Conservation (phyloP, 208 protist genomes). For the Leishmania gerbilli region DNA sequence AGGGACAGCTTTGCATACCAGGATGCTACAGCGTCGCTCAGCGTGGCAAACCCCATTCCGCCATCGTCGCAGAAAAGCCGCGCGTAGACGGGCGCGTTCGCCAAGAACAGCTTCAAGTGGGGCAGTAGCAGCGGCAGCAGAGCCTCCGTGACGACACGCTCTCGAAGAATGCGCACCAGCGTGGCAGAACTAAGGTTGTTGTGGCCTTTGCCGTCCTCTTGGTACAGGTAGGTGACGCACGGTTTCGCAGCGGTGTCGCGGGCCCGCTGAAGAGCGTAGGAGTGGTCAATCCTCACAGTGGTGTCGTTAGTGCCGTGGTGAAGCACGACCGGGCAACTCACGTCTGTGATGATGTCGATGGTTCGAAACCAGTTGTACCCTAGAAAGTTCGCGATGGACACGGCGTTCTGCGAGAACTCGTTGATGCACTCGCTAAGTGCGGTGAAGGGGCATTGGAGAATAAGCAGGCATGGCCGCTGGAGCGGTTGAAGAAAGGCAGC, state of each 20-base stretch:
- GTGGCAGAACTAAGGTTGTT: constrained; percentile 70
- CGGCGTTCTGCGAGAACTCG: constrained; percentile 59
- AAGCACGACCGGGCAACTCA: constrained; percentile 79
- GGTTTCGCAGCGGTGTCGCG: constrained; percentile 49
- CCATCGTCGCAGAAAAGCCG: constrained; percentile 46
- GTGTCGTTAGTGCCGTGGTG: constrained; percentile 83
- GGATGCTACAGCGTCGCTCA: constrained; percentile 19
- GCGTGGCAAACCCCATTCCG: constrained; percentile 28
- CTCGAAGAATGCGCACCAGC: constrained; percentile 51
- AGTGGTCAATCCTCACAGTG: constrained; percentile 72
- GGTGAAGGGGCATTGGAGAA: constrained; percentile 80
- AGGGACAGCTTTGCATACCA: constrained; percentile 31
- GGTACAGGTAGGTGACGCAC: constrained; percentile 62
- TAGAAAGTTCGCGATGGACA: constrained; percentile 68
- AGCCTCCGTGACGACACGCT: constrained; percentile 41
- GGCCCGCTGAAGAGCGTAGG: constrained; percentile 49
- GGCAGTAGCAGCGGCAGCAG: constrained; percentile 28
- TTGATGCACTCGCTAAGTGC: constrained; percentile 79
- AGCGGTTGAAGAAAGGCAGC: constrained; percentile 39
- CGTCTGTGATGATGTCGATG: constrained; percentile 72
- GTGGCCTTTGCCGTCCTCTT: constrained; percentile 66
- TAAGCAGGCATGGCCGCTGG: constrained; percentile 52
- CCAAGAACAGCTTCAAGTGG: constrained; percentile 30
- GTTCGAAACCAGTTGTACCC: constrained; percentile 87
- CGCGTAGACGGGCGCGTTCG: constrained; percentile 59